A percentile compares a stretch with the other conserved stretches of the same genome.
Evolutionary conservation across 768 basidiomycete species (phyloP).

Genomic region (Phylloporus arenicola): DNA sequence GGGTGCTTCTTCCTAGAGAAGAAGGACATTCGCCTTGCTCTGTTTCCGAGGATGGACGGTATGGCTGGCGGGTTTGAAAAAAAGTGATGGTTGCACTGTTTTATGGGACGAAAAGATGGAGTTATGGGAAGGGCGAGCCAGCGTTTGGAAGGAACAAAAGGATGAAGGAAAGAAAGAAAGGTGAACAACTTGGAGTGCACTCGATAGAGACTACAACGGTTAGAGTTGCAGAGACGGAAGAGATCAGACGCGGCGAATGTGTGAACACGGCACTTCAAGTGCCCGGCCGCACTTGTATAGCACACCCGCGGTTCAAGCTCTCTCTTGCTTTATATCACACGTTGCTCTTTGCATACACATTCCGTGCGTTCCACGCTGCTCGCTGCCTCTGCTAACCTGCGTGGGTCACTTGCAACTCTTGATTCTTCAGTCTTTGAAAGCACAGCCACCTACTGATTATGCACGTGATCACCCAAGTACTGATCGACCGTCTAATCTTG

Average conservation of each 20-base stretch:
- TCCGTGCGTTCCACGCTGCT: constrained; percentile 1
- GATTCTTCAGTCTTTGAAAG: too few relatives aligned
- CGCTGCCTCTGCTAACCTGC: constrained; percentile 9
- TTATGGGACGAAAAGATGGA: constrained; percentile 9
- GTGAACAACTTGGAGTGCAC: not conserved
- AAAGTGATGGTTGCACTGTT: constrained; percentile 9
- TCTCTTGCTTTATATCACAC: not conserved
- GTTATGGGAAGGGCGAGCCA: constrained; percentile 18
- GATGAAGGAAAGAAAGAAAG: constrained; percentile 9
- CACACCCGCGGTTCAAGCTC: not conserved
- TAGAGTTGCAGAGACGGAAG: constrained; percentile 13
- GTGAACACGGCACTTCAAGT: constrained; percentile 6
- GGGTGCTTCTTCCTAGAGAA: constrained; percentile 84
- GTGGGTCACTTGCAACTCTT: not conserved
- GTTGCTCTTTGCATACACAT: constrained; percentile 3
- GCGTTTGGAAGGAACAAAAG: constrained; percentile 14
- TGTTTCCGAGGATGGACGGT: constrained; percentile 58
- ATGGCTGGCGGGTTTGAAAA: constrained; percentile 43
- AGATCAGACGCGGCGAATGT: constrained; percentile 13
- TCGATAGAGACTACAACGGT: constrained; percentile 2
- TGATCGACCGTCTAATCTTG: not conserved
- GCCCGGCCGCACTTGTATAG: too few relatives aligned
- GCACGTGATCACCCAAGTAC: too few relatives aligned
- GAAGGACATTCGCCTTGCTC: constrained; percentile 85
- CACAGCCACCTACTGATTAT: too few relatives aligned